A percentile compares a stretch with the other conserved stretches of the same genome.
Evolutionary conservation across 768 basidiomycete genomes (phyloP).

Genomic region (Kwoniella sp.): DNA sequence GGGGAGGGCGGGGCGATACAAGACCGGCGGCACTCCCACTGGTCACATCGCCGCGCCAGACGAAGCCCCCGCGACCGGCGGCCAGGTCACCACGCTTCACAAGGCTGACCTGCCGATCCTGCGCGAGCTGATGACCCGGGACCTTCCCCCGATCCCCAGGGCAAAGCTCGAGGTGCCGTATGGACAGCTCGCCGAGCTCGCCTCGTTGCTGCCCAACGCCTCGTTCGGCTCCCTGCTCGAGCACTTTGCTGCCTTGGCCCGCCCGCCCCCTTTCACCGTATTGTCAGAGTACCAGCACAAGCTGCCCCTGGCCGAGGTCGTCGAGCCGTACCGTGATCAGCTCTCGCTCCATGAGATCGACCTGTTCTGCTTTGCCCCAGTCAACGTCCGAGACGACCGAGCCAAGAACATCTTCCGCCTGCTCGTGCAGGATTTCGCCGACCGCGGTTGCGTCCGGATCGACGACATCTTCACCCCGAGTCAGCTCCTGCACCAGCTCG

Average conservation of each 20-base stretch:
- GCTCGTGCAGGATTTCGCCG: constrained; percentile 55
- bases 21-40: constrained; percentile 14
- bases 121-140: constrained; percentile 56
- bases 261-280: constrained; percentile 41
- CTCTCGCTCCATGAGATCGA: constrained; percentile 48
- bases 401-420: constrained; percentile 35
- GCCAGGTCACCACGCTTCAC: constrained; percentile 70
- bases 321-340: constrained; percentile 39
- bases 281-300: constrained; percentile 25
- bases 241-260: constrained; percentile 39
- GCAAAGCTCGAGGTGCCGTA: constrained; percentile 55
- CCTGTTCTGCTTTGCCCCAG: constrained; percentile 48
- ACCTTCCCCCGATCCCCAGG: constrained; percentile 56
- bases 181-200: constrained; percentile 33
- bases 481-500: constrained; percentile 53
- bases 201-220: constrained; percentile 48
- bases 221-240: constrained; percentile 48
- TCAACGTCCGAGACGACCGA: constrained; percentile 45
- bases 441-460: constrained; percentile 54
- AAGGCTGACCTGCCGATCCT: constrained; percentile 63
- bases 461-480: constrained; percentile 49
- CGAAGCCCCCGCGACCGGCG: constrained; percentile 52
- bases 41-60: constrained; percentile 23
- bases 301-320: constrained; percentile 34
- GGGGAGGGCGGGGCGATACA: constrained; percentile 83